These are phyloP conservation scores for Sporobolomyces pararoseus DNA, from an alignment of 768 basidiomycete genomes.

Conservation along the genomic window DNA sequence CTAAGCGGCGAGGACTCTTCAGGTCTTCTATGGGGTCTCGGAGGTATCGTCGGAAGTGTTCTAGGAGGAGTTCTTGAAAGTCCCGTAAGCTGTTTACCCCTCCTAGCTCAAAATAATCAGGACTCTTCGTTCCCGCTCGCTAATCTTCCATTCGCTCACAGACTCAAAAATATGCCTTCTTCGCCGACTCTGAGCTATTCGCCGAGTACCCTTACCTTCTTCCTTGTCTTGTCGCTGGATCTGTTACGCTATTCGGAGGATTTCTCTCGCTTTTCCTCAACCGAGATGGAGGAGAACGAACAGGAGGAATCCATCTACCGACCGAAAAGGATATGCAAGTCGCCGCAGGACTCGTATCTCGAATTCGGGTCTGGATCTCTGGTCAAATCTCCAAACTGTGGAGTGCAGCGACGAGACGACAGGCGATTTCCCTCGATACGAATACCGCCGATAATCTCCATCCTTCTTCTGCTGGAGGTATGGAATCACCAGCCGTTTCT, in stretches of 20 bases:
- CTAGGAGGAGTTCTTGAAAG: constrained; percentile 53
- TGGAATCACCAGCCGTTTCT: constrained; percentile 19
- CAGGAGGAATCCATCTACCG: constrained; percentile 75
- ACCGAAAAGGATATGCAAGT: constrained; percentile 62
- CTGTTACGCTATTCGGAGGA: constrained; percentile 74
- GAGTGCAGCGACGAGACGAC: neutral
- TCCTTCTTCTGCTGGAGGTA: neutral
- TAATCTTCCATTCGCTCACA: neutral
- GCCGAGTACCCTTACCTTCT: constrained; percentile 82
- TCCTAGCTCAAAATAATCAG: neutral
- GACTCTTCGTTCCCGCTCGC: no score
- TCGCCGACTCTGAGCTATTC: constrained; percentile 60
- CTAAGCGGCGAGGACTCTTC: neutral
- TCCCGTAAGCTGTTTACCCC: constrained; percentile 9
- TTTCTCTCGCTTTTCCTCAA: constrained; percentile 82
- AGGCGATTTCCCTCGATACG: constrained; percentile 10
- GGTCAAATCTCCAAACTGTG: neutral
- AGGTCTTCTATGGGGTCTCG: constrained; percentile 73
- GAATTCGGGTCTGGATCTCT: neutral
- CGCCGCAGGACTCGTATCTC: constrained; percentile 47
- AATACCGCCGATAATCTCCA: constrained; percentile 2
- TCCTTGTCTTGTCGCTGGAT: constrained; percentile 73
- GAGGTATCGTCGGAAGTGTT: constrained; percentile 85
- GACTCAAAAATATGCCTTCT: constrained; percentile 70
- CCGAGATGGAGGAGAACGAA: constrained; percentile 81